Percentiles rank a stretch among this genome's conserved stretches.
These are phyloP conservation scores for Lasiodiplodia gonubiensis DNA, from an alignment of 2,329 filamentous ascomycete genomes.

Conservation along the genomic window DNA sequence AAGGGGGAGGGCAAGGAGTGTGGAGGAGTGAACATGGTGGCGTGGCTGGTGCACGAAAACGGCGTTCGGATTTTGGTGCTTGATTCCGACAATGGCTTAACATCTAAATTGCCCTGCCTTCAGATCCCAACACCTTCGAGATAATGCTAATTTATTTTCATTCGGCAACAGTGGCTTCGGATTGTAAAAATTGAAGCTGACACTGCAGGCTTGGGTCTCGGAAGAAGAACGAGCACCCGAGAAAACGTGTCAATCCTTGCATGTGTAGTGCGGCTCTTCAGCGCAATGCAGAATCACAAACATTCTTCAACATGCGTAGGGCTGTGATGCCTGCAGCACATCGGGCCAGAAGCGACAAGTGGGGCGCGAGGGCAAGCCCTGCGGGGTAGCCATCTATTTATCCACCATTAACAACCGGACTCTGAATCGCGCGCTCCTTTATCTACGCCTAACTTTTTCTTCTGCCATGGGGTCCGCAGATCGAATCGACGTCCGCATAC, in stretches of 20 bases:
- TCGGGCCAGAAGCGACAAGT: neutral
- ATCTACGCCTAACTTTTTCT: neutral
- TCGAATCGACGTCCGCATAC: neutral
- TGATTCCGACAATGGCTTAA: neutral
- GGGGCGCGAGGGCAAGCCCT: constrained; percentile 1
- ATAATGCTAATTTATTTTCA: neutral
- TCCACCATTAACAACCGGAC: neutral
- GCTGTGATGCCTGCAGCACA: neutral
- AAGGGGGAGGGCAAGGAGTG: neutral
- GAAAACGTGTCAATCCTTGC: too few species aligned
- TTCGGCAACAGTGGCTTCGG: neutral
- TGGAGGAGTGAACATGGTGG: neutral
- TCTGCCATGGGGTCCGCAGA: neutral
- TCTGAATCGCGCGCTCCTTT: constrained; percentile 5
- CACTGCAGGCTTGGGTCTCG: too few species aligned
- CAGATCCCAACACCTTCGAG: neutral
- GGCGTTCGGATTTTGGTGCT: neutral
- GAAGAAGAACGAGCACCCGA: too few species aligned
- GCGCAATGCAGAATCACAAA: neutral
- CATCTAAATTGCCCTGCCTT: neutral
- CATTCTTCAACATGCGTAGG: neutral
- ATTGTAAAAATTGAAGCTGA: too few species aligned
- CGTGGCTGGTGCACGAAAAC: neutral
- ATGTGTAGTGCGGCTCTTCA: too few species aligned
- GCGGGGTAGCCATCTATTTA: constrained; percentile 11